phyloP scores from a whole-genome alignment of 805 yeast genomes.

The Yarrowia osloensis region DNA sequence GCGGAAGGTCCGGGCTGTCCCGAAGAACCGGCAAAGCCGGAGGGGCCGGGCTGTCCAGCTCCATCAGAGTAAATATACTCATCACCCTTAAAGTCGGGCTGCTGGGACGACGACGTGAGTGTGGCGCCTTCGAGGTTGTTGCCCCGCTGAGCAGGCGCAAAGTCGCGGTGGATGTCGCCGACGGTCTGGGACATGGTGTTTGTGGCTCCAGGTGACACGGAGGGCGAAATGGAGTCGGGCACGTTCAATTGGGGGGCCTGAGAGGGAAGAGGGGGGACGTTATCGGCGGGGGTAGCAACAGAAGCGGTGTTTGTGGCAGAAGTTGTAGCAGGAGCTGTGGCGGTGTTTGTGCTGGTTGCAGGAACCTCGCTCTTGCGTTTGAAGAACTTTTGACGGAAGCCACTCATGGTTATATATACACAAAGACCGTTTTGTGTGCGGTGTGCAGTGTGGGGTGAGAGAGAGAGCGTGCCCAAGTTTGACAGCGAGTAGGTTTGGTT shows the following conservation, averaged over 20 bases:
- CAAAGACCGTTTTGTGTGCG: not conserved
- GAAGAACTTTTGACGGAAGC: slow-evolving; percentile 24
- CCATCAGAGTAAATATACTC: slow-evolving; percentile 1
- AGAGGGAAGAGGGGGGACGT: not conserved
- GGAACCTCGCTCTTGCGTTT: slow-evolving; percentile 12
- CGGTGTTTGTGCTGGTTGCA: not conserved
- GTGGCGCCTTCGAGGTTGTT: slow-evolving; percentile 19
- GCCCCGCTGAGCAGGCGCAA: not conserved
- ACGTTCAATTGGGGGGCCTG: slow-evolving; percentile 2
- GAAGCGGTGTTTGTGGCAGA: not conserved
- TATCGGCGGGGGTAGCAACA: not conserved
- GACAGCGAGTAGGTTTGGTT: not conserved
- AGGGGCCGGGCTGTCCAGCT: not conserved
- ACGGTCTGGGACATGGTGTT: slow-evolving; percentile 23
- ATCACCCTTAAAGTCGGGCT: slow-evolving; percentile 24
- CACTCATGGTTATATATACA: slow-evolving; percentile 19
- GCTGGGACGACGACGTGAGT: slow-evolving; percentile 13
- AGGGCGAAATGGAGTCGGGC: not conserved
- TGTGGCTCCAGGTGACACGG: not conserved
- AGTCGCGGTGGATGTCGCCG: slow-evolving; percentile 15
- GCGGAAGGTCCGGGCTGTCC: not conserved
- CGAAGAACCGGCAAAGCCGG: not conserved
- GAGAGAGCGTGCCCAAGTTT: not conserved
- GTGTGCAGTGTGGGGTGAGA: not conserved
- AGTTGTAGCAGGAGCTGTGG: not conserved